phyloP scores from a whole-genome alignment of 257 asterid genomes.

The Avicennia marina region DNA sequence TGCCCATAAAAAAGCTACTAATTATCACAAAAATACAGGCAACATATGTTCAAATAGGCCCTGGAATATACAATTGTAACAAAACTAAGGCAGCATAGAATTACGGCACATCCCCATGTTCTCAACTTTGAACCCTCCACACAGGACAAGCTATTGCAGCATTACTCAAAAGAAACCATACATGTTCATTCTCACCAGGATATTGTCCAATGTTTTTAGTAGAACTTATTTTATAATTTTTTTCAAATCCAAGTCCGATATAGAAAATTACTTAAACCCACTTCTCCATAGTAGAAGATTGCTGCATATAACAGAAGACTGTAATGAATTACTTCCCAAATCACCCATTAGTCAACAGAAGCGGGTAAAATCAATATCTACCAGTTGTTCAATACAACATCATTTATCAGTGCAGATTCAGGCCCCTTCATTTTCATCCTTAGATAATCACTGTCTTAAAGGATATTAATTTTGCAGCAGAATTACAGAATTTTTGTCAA shows the following conservation, averaged over 20 bases:
- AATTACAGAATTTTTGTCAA: slow-evolving; percentile 2
- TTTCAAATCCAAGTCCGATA: too few relatives aligned
- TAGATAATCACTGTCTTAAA: not conserved
- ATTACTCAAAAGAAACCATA: too few relatives aligned
- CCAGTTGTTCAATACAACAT: not conserved
- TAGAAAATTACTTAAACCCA: too few relatives aligned
- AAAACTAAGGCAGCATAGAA: too few relatives aligned
- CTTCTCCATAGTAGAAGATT: not conserved
- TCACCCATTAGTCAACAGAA: not conserved
- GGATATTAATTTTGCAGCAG: slow-evolving; percentile 10
- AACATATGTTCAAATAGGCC: too few relatives aligned
- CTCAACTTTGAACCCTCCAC: too few relatives aligned
- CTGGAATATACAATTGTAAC: too few relatives aligned
- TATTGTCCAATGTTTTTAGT: too few relatives aligned
- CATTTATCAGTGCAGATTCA: not conserved
- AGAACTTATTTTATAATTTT: too few relatives aligned
- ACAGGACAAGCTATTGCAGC: too few relatives aligned
- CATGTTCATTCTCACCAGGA: too few relatives aligned
- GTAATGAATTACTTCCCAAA: not conserved
- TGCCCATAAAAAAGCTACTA: not conserved
- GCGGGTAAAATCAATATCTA: not conserved
- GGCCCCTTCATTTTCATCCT: not conserved
- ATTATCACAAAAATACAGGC: not conserved
- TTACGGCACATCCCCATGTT: too few relatives aligned
- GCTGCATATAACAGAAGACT: not conserved